Evolutionary conservation across 805 yeast species (phyloP).

Genomic region (Lipomyces spencermartinsiae): DNA sequence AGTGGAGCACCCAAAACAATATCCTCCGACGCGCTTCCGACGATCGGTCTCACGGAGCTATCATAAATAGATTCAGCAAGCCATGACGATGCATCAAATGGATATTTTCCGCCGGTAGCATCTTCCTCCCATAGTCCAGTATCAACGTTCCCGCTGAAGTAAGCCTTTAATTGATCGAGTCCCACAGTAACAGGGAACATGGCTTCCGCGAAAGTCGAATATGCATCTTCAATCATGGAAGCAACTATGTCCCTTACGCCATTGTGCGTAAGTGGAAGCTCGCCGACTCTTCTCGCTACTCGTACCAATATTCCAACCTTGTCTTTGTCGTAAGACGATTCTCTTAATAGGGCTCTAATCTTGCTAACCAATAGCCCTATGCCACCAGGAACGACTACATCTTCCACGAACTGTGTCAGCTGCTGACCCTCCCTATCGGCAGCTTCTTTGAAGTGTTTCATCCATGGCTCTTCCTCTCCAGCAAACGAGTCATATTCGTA

Average conservation of each 20-base stretch:
- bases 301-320: conserved; percentile 17
- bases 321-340: conserved; percentile 12
- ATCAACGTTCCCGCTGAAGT: conserved; percentile 10
- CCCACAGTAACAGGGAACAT: conserved; percentile 9
- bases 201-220: conserved; percentile 16
- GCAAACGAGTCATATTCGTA: conserved; percentile 26
- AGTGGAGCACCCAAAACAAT: conserved; percentile 20
- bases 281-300: conserved; percentile 22
- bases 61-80: conserved; percentile 20
- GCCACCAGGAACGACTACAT: conserved; percentile 23
- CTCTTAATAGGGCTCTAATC: conserved; percentile 6
- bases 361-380: conserved; percentile 5
- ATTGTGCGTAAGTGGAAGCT: neutral
- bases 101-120: conserved; percentile 14
- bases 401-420: conserved; percentile 13
- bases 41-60: conserved; percentile 21
- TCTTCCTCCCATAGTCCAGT: conserved; percentile 30
- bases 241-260: neutral
- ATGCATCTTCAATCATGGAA: conserved; percentile 8
- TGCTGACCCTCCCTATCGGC: conserved; percentile 16
- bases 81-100: conserved; percentile 31
- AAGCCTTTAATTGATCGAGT: neutral
- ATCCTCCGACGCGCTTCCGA: conserved; percentile 24
- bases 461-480: conserved; percentile 23
- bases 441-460: conserved; percentile 10